These are phyloP conservation scores for Cladosporium sp. DNA, from an alignment of 2,329 filamentous ascomycete species.

Conservation along the genomic window DNA sequence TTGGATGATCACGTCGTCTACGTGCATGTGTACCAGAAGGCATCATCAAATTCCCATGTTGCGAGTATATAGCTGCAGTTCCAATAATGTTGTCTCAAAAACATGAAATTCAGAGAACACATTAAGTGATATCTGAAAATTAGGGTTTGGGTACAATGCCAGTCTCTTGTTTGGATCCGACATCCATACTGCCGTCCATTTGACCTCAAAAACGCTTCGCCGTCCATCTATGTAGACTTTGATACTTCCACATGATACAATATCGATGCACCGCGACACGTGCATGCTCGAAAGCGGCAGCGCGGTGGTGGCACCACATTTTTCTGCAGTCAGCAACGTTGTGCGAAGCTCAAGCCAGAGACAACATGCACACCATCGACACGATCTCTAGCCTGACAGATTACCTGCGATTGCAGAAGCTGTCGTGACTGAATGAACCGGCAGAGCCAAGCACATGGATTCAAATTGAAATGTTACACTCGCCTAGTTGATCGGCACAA, in stretches of 20 bases:
- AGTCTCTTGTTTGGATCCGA: background rate
- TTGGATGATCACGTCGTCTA: too few relatives aligned
- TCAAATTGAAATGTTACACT: slow-evolving; percentile 4
- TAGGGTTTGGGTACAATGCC: background rate
- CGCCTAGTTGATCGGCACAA: slow-evolving; percentile 1
- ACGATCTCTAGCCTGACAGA: background rate
- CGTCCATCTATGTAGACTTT: background rate
- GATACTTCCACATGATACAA: background rate
- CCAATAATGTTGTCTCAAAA: too few relatives aligned
- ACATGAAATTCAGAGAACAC: too few relatives aligned
- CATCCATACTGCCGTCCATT: background rate
- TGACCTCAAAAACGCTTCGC: background rate
- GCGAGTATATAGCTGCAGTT: too few relatives aligned
- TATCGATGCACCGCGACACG: background rate
- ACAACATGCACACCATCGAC: background rate
- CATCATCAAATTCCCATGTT: too few relatives aligned
- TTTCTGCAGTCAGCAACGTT: background rate
- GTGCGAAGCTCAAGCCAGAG: background rate
- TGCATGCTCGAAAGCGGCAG: background rate
- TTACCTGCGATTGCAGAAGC: background rate
- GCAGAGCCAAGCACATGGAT: background rate
- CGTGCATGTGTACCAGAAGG: too few relatives aligned
- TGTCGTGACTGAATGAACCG: background rate
- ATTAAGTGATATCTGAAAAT: background rate
- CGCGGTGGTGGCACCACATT: background rate